phyloP scores from a whole-genome alignment of 331 rosid species.

The Telfairia occidentalis region DNA sequence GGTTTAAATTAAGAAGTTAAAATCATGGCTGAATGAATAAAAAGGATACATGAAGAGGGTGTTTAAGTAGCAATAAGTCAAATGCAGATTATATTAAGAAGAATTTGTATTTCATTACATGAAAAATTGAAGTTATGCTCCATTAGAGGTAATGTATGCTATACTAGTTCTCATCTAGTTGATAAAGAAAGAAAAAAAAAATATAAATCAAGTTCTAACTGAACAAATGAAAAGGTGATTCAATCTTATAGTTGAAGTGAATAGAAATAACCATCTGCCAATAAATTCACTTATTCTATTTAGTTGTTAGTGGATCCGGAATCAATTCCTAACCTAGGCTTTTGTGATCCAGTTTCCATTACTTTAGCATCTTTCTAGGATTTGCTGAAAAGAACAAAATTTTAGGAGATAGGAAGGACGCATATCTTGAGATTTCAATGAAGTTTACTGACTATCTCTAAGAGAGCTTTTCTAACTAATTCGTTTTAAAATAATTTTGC shows the following conservation, averaged over 20 bases:
- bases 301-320: neutral
- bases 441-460: neutral
- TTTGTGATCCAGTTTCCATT: neutral
- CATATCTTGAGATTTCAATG: neutral
- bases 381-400: neutral
- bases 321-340: neutral
- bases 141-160: no score
- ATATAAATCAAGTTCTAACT: no score
- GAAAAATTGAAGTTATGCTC: neutral
- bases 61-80: no score
- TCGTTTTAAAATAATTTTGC: neutral
- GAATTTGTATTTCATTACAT: neutral
- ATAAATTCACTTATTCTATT: neutral
- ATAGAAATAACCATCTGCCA: neutral
- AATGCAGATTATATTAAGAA: no score
- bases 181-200: no score
- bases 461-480: neutral
- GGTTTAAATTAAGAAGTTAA: no score
- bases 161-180: no score
- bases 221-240: no score
- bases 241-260: no score
- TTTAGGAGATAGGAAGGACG: neutral
- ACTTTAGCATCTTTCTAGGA: neutral
- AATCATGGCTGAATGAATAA: no score
- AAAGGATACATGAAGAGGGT: no score